phyloP scores from a whole-genome alignment of 768 basidiomycete species.

The Lactarius psammicola region DNA sequence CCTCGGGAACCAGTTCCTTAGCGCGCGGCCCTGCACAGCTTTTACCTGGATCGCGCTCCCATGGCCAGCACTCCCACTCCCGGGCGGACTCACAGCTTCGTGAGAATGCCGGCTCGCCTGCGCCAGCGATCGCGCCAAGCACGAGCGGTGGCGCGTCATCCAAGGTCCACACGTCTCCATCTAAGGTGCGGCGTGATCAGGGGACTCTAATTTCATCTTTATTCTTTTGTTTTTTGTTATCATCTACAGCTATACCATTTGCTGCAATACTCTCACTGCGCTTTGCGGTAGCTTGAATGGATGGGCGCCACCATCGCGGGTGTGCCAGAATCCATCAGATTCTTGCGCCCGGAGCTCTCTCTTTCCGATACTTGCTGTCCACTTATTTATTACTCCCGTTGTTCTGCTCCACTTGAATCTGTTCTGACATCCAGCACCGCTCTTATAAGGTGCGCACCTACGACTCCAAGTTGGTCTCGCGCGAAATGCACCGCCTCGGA shows the following conservation, averaged over 20 bases:
- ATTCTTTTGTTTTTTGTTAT: background rate
- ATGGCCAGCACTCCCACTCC: slow-evolving; percentile 30
- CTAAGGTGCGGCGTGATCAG: slow-evolving; percentile 13
- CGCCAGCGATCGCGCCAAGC: slow-evolving; percentile 30
- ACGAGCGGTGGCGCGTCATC: slow-evolving; percentile 31
- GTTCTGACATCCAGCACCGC: background rate
- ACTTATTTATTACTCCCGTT: background rate
- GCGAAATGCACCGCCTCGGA: slow-evolving; percentile 84
- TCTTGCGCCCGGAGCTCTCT: background rate
- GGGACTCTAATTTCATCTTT: no score
- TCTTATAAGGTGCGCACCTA: slow-evolving; percentile 61
- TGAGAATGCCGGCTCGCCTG: slow-evolving; percentile 31
- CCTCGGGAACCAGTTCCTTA: slow-evolving; percentile 26
- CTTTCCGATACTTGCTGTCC: background rate
- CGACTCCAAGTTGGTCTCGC: slow-evolving; percentile 74
- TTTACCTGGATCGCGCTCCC: slow-evolving; percentile 28
- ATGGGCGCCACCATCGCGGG: slow-evolving; percentile 1
- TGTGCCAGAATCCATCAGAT: background rate
- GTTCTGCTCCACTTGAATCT: background rate
- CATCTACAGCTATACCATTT: background rate
- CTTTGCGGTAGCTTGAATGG: background rate
- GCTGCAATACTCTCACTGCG: background rate
- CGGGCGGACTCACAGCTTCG: slow-evolving; percentile 30
- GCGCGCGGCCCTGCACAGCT: slow-evolving; percentile 28
- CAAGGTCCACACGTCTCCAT: slow-evolving; percentile 33